Percentiles rank a stretch among this genome's conserved stretches.
These are phyloP conservation scores for Sporothrix brasiliensis DNA, from an alignment of 2,329 filamentous ascomycete species.

Conservation along the genomic window DNA sequence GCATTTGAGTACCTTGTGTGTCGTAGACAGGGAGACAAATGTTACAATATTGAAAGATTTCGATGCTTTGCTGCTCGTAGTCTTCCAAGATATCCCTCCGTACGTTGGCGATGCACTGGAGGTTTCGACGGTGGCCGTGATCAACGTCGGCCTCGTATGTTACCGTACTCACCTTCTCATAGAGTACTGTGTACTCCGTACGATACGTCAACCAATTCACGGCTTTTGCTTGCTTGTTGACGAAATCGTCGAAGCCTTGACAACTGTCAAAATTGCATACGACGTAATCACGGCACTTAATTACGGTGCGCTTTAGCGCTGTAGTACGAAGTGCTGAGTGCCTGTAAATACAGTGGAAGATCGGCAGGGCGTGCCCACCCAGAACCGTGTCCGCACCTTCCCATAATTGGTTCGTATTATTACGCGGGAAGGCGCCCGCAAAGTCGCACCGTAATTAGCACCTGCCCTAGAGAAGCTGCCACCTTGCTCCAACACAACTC, in stretches of 20 bases:
- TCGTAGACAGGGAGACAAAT: too few species aligned
- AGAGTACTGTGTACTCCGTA: too few species aligned
- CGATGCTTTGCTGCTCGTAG: not conserved
- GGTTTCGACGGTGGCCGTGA: too few species aligned
- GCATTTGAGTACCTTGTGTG: too few species aligned
- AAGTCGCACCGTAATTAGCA: not conserved
- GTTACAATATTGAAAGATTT: not conserved
- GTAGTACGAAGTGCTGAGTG: not conserved
- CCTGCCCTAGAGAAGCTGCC: slow-evolving; percentile 31
- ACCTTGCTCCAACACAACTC: slow-evolving; percentile 29
- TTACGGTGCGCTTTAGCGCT: not conserved
- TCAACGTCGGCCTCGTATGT: too few species aligned
- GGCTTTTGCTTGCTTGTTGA: not conserved
- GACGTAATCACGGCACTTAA: not conserved
- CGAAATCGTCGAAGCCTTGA: too few species aligned
- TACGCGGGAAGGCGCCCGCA: not conserved
- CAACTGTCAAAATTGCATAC: not conserved
- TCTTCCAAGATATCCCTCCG: not conserved
- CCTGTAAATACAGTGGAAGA: slow-evolving; percentile 24
- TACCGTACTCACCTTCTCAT: too few species aligned
- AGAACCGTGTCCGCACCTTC: too few species aligned
- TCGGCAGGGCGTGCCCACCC: slow-evolving; percentile 12
- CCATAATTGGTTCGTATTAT: not conserved
- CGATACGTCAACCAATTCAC: too few species aligned
- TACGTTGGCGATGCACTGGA: too few species aligned